Conservation (phyloP, 2,329 filamentous ascomycete genomes). For the Ophiognomonia clavigignenti-juglandacearum region DNA sequence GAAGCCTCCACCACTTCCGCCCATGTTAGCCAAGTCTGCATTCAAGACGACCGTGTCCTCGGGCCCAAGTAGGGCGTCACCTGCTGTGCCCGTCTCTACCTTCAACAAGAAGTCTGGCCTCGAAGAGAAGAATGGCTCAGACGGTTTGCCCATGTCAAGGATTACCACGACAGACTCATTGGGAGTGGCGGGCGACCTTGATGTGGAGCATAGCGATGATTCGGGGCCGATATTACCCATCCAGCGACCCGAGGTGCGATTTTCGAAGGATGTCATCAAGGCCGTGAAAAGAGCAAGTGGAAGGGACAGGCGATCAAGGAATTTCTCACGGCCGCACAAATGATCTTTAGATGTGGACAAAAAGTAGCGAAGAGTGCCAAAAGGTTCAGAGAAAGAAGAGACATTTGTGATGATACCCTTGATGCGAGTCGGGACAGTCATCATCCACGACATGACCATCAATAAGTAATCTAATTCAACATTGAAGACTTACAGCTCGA, state of each 20-base stretch:
- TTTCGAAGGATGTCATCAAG: constrained; percentile 2
- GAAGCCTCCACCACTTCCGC: constrained; percentile 4
- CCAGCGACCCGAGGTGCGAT: constrained; percentile 9
- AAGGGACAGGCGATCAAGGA: neutral
- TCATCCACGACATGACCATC: too few relatives aligned
- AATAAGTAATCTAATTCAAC: too few relatives aligned
- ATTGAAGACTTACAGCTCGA: too few relatives aligned
- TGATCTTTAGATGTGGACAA: too few relatives aligned
- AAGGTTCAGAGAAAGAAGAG: too few relatives aligned
- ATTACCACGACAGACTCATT: constrained; percentile 9
- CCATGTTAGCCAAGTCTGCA: neutral
- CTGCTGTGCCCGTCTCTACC: neutral
- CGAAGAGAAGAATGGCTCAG: constrained; percentile 4
- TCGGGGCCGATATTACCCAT: constrained; percentile 15
- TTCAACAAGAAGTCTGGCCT: constrained; percentile 1
- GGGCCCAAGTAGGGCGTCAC: neutral
- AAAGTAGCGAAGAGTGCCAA: too few relatives aligned
- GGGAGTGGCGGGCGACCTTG: constrained; percentile 3
- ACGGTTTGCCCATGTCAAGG: neutral
- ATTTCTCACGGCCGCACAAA: constrained; percentile 3
- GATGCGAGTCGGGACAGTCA: too few relatives aligned
- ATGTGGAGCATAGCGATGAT: constrained; percentile 12
- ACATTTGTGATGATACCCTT: too few relatives aligned
- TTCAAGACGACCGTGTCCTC: neutral
- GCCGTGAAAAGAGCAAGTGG: neutral